A percentile compares a stretch with the other conserved stretches of the same genome.
Evolutionary conservation across 2,329 filamentous ascomycete genomes (phyloP).

Genomic region (Ceratocystiopsis sp.): DNA sequence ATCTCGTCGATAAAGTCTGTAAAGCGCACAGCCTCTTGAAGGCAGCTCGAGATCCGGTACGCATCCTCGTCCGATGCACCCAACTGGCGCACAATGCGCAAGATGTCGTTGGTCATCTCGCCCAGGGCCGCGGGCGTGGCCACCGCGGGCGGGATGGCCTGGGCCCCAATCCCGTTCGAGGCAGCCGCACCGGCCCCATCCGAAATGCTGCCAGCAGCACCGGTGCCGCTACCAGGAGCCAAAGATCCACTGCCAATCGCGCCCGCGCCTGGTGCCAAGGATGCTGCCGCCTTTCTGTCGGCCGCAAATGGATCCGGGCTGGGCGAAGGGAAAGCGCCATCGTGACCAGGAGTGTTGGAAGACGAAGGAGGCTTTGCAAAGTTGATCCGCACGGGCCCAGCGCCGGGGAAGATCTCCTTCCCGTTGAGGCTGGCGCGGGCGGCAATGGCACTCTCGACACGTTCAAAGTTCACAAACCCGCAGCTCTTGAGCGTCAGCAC

Average conservation of each 20-base stretch:
- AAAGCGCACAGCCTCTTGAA: conserved; percentile 64
- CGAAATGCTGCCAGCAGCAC: too few species aligned
- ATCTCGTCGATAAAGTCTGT: conserved; percentile 65
- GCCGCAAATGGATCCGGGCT: conserved; percentile 72
- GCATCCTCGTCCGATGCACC: conserved; percentile 69
- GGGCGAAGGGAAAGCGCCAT: conserved; percentile 74
- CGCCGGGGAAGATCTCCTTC: conserved; percentile 95
- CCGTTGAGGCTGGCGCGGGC: conserved; percentile 81
- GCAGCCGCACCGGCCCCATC: neutral
- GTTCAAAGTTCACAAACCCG: conserved; percentile 95
- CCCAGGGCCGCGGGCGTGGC: conserved; percentile 54
- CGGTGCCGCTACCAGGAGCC: too few species aligned
- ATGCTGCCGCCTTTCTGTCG: conserved; percentile 14
- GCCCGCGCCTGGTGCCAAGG: too few species aligned
- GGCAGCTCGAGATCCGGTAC: conserved; percentile 50
- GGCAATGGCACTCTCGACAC: conserved; percentile 73
- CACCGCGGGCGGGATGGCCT: conserved; percentile 23
- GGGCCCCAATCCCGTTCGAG: conserved; percentile 12
- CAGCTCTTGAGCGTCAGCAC: conserved; percentile 98
- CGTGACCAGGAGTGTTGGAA: conserved; percentile 75
- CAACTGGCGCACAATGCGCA: conserved; percentile 75
- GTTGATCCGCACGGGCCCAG: conserved; percentile 85
- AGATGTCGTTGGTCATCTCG: conserved; percentile 69
- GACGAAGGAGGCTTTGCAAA: conserved; percentile 92
- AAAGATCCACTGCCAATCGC: too few species aligned